Conservation (phyloP, 805 yeast species). For the Ogataea neopini region DNA sequence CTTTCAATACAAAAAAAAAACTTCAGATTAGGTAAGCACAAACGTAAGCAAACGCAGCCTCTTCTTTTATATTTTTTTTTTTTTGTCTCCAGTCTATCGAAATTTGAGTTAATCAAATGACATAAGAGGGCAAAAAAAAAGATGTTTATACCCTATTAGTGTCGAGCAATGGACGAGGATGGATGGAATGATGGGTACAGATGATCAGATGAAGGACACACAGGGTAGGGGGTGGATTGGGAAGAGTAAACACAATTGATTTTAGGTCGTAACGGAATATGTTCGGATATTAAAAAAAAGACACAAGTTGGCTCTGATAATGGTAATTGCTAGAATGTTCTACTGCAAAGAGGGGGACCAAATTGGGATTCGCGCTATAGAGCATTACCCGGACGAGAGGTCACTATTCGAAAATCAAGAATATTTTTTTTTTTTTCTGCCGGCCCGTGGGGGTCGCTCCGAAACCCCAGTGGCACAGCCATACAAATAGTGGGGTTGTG, state of each 20-base stretch:
- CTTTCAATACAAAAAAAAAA: conserved; percentile 1
- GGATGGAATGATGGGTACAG: background rate
- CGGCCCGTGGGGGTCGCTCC: background rate
- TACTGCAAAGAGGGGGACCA: background rate
- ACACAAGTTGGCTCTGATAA: background rate
- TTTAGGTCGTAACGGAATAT: no score
- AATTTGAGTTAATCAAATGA: background rate
- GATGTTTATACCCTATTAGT: background rate
- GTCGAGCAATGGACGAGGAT: background rate
- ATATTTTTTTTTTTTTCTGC: background rate
- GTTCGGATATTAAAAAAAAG: background rate
- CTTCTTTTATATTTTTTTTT: background rate
- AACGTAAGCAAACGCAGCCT: conserved; percentile 1
- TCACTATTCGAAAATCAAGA: no score
- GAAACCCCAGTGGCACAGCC: background rate
- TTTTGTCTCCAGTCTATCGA: background rate
- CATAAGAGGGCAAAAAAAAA: conserved; percentile 4
- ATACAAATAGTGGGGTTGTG: background rate
- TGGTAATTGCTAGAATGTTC: conserved; percentile 7
- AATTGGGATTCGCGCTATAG: background rate
- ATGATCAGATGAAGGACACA: background rate
- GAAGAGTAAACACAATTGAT: background rate
- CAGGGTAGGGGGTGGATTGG: background rate
- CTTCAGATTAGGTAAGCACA: background rate
- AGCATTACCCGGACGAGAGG: conserved; percentile 5